Evolutionary conservation across 2,329 filamentous ascomycete species (phyloP), one percentile per base, ranked within the genome.

Genomic region (Huntiella decipiens): DNA sequence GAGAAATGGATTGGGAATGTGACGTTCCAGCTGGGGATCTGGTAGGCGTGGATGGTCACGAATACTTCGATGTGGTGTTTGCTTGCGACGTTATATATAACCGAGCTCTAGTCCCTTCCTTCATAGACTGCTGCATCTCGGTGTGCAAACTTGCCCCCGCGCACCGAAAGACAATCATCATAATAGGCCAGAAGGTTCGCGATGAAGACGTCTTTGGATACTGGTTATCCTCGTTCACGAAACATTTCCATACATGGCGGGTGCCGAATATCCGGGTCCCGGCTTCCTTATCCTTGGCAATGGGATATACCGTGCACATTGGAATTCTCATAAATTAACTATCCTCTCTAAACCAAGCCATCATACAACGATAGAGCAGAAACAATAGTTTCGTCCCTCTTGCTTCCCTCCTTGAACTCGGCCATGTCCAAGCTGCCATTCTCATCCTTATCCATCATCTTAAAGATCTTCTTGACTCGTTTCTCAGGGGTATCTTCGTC

Each of bases 361-460:
- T 98, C 91, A 58, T 98, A 98, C 53, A 98, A 71, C 48, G 87
- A 95, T 58, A 98, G 69, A 32, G 91, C 91, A 46, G 88, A 96
- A 49, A 98, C 91, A 59, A 98, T 98, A 7, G 91, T 98, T 68
- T 96, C 88, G 64, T 98, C 91, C 50, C 87, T 82, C 70, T 96
- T 95, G 68, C 86, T 94, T 54, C 91, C 91, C 66, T 98, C 91
- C 67, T 96, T 96, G 71, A 98, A 98, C 62, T 98, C 91, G 51
- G 87, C 81, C 73, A 95, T 88, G 61, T 96, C 88, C 56, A 98
- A 67, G 58, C 83, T 92, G 55, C 88, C 91, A 60, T 96, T 96
- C 67, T 96, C 88, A 61, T 98, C 91, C 73, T 98, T 98, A 70
- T 98, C 91, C 91, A 98, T 98, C 91, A 96, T 96, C 57, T 81